Evolutionary conservation across 108 stramenopile species (phyloP).

Genomic region (Skeletonema grethae): DNA sequence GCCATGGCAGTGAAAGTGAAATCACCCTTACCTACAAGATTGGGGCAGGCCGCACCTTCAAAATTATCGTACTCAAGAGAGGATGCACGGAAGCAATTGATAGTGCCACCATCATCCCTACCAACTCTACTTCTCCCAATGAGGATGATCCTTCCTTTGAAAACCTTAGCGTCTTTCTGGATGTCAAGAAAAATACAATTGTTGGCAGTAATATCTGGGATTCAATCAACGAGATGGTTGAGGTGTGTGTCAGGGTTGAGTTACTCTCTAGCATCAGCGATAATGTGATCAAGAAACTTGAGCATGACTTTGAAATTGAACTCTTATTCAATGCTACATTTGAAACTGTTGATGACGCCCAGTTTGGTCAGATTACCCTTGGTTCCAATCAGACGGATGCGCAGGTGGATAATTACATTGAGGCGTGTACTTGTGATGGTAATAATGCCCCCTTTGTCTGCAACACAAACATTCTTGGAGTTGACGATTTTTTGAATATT

Average conservation of each 20-base stretch:
- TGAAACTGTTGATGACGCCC: too few species aligned
- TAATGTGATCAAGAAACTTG: background rate
- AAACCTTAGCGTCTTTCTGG: background rate
- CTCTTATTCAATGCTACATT: too few species aligned
- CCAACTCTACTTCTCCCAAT: background rate
- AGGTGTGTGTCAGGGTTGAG: background rate
- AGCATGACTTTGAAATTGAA: too few species aligned
- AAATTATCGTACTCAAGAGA: background rate
- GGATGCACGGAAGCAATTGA: background rate
- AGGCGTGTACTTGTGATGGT: slow-evolving; percentile 31
- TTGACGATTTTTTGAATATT: too few species aligned
- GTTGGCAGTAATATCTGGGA: background rate
- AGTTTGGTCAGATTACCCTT: too few species aligned
- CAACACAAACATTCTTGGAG: too few species aligned
- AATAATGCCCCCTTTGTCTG: too few species aligned
- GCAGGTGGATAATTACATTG: background rate
- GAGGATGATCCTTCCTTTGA: background rate
- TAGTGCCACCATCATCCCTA: background rate
- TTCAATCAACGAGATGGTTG: background rate
- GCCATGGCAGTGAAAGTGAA: background rate
- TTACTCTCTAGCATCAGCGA: background rate
- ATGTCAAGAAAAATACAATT: background rate
- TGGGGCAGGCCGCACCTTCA: background rate
- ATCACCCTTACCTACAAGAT: background rate
- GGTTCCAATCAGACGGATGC: background rate